phyloP scores from a whole-genome alignment of 805 yeast genomes.

The Yamadazyma kitorensis region DNA sequence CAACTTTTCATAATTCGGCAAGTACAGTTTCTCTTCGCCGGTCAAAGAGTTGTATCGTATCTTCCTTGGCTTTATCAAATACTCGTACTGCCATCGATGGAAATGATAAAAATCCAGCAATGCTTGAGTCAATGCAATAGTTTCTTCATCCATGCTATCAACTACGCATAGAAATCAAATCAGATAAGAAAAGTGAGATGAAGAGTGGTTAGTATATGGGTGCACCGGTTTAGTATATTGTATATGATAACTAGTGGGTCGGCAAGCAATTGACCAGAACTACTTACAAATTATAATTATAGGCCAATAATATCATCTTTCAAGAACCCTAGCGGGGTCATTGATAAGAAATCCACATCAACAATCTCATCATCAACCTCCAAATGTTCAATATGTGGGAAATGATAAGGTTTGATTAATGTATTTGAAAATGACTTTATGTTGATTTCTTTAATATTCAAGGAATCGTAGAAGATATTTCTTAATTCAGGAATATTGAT shows the following conservation, averaged over 20 bases:
- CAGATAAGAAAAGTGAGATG: no score
- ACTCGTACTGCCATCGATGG: constrained; percentile 30
- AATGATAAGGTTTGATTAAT: constrained; percentile 15
- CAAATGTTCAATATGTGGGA: constrained; percentile 10
- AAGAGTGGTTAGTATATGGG: no score
- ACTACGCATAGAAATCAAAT: no score
- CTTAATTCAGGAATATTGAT: constrained; percentile 20
- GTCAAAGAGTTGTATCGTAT: constrained; percentile 29
- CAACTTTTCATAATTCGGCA: constrained; percentile 52
- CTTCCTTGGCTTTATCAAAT: constrained; percentile 30
- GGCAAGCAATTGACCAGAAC: no score
- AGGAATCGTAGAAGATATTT: constrained; percentile 10
- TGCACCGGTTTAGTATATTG: no score
- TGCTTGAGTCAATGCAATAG: constrained; percentile 34
- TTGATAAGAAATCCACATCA: constrained; percentile 14
- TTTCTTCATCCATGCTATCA: no score
- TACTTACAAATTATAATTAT: background rate
- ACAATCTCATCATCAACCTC: constrained; percentile 5
- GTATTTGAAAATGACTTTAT: constrained; percentile 16
- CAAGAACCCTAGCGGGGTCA: constrained; percentile 15
- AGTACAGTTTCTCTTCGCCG: constrained; percentile 35
- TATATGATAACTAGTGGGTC: no score
- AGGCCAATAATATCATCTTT: constrained; percentile 8
- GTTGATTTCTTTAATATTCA: constrained; percentile 11
- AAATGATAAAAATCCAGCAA: constrained; percentile 33